Base-by-base conservation (phyloP, 495 filamentous ascomycete genomes). In the Acidiella bohemica region DNA sequence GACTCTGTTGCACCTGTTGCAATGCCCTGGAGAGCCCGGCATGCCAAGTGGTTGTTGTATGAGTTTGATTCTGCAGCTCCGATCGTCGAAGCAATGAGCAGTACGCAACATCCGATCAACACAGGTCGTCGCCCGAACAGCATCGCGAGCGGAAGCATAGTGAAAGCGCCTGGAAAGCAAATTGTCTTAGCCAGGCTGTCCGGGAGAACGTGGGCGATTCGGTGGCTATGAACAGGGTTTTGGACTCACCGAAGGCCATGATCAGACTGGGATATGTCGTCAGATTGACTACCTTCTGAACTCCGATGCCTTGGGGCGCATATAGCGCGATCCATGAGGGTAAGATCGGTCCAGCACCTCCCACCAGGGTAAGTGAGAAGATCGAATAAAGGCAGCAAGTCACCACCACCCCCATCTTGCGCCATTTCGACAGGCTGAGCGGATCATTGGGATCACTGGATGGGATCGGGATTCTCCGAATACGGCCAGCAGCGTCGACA, bases 391-490 rank as follows among this genome's bases (percentile, higher is more conserved):
- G 22, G 34, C 34, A 37, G 34, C 11, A 23, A 8, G 8, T 9
- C 6, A 37, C 9, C 6, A 37, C 12, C 10, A 37, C 19, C 8
- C 14, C 34, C 8, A 23, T 5, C 14, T 37, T 37, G 8, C 20
- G 14, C 34, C 34, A 37, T 23, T 37, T 37, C 11, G 7, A 24
- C 18, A 19, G 16, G 20, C 22, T 37, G 11, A 37, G 20, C 7
- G 34, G 34, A 25, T 37, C 34, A 17, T 37, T 37, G 11, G 34
- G 34, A 14, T 37, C 34, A 12, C 6, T 23, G 22, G 34, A 37
- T 5, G 34, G 18, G 17, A 37, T 37, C 34, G 34, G 34, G 11
- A 37, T 19, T 7, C 20, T 6, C 6, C 34, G 34, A 23, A 37
- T 14, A 7, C 14, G 6, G 10, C 34, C 34, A 16, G 7, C 14